Base-by-base conservation (phyloP, 192 early-diverging fungal genomes). In the Linnemannia zychae region DNA sequence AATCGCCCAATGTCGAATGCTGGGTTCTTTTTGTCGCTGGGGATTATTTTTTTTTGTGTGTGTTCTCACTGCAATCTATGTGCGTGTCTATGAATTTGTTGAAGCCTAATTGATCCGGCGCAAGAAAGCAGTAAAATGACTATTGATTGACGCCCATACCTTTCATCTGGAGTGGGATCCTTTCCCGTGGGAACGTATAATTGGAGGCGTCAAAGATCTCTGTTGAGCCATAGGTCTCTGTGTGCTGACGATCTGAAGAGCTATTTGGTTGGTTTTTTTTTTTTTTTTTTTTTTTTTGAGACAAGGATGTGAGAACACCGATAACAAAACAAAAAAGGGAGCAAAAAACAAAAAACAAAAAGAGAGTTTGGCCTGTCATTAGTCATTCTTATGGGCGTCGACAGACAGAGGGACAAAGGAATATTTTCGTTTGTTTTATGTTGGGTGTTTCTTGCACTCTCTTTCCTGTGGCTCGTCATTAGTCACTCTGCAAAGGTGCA, bases 161-260 rank as follows among this genome's bases (percentile, higher is more conserved):
- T 72, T 85, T 40, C 83, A 85, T 85, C 72, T 76, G 69, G 0
- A 71, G 60, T 34, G 83, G 83, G 74, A 85, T 65, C 31, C 77
- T 28, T 13, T 85, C 77, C 33, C 83, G 72, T 17, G 83, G 83
- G 47, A 85, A 85, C 68, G 77, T 79, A 36, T 85, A 85, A 5
- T 79, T 85, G 44, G 83, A 79, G 5, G 57, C 46, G 73, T 85
- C 83, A 71, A 85, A 85, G 36, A 79, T 34, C 67, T 85, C 83
- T 66, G 83, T 79, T 31, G 83, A 85, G 44, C 83, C 83, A 65
- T 85, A 85, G 31, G 83, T 77, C 33, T 85, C 83, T 44, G 83
- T 85, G 33, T 85, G 83, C 47, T 79, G 83, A 48, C 77, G 77
- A 79, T 85, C 83, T 37, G 83, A 85, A 24, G 83, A 85, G 73